These are phyloP conservation scores for Penicillium fimorum DNA, from an alignment of 495 filamentous ascomycete species.

Conservation along the genomic window DNA sequence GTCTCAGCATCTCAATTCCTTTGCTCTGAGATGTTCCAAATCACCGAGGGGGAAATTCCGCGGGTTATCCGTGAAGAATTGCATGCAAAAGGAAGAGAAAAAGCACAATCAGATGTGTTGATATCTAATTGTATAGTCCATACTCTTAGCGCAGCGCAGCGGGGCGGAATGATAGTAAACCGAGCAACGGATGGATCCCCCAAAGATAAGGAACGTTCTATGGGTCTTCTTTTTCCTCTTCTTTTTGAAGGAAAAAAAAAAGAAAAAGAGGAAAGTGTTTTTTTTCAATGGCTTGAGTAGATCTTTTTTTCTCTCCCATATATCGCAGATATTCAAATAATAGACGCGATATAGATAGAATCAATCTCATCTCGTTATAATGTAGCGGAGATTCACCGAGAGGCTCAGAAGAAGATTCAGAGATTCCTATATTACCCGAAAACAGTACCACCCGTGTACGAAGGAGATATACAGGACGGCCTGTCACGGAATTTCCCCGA, in stretches of 20 bases:
- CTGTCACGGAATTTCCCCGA: constrained; percentile 11
- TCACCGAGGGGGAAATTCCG: no score
- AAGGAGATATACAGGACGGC: not conserved
- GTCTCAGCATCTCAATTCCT: not conserved
- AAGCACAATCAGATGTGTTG: not conserved
- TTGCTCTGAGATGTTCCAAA: not conserved
- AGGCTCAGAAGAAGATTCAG: constrained; percentile 7
- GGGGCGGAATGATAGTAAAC: constrained; percentile 4
- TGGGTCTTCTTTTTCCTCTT: not conserved
- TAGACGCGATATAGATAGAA: not conserved
- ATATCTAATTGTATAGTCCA: constrained; percentile 7
- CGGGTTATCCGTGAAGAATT: not conserved
- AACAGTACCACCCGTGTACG: constrained; percentile 9
- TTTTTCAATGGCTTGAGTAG: not conserved
- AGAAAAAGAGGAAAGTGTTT: not conserved
- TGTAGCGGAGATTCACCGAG: constrained; percentile 17
- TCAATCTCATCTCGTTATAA: not conserved
- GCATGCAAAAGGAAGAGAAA: not conserved
- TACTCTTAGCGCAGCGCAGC: constrained; percentile 1
- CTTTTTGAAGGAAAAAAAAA: not conserved
- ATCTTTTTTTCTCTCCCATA: not conserved
- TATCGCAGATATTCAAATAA: not conserved
- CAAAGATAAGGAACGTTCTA: constrained; percentile 17
- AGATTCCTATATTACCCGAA: constrained; percentile 25
- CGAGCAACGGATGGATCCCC: constrained; percentile 10